Evolutionary conservation across 2,329 filamentous ascomycete genomes (phyloP), one percentile per base, ranked within the genome.

Genomic region (Colletotrichum graminicola): DNA sequence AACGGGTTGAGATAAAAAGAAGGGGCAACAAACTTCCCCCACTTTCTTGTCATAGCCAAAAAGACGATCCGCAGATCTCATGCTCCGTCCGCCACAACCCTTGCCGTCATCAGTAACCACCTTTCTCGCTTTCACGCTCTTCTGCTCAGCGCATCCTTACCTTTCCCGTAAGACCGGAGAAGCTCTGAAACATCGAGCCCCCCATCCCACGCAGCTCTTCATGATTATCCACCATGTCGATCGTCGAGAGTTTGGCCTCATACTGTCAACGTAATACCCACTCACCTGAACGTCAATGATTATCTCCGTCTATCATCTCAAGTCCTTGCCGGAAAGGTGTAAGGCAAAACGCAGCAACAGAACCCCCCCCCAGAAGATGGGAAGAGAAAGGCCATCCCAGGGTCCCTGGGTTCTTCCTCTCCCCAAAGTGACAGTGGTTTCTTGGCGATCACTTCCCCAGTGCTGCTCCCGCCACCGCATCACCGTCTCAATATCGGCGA

Each of bases 171-270:
- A 29, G 23, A 23, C 47, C 29, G 39, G 49, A 36, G 43, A 34
- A 41, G 52, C 29, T 43, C 54, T 49, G 68, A 67, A 71, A 67
- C 56, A 52, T n/a, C 49, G 3, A 26, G 11, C 41, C 43, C 59
- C 12, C 29, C 39, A 41, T 41, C 14, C 3, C 12, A 23, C 49
- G 18, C 57, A 49, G 14, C 14, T 41, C 11, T 47, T 32, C 63
- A 32, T 60, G 54, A 49, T 39, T 32, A n/a, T n/a, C 43, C 47
- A 62, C 11, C 29, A 29, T 29, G 43, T 26, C 49, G 66, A 59
- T 45, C 54, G 41, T 67, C 18, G 56, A 29, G 14, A 52, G 45
- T 39, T 21, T 45, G 43, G n/a, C 47, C n/a, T 51, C 32, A 26
- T 26, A n/a, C 18, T 41, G 26, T 41, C 32, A 26, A 39, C 26